phyloP scores from a whole-genome alignment of 768 basidiomycete species.

The Phlebiopsis flavidoalba region DNA sequence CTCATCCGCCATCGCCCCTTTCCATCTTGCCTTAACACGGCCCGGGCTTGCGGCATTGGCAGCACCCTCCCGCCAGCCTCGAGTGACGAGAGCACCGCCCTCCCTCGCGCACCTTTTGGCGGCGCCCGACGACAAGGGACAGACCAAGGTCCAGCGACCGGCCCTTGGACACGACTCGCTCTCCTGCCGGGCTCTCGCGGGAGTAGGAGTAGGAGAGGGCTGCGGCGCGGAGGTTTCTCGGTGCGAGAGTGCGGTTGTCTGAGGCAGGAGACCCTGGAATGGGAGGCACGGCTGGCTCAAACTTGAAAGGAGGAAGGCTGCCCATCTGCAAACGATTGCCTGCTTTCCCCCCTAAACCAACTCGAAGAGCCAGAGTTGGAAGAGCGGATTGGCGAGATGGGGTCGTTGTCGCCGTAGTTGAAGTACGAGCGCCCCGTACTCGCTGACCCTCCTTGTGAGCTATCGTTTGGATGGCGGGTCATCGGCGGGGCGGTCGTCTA shows the following conservation, averaged over 20 bases:
- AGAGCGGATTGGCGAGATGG: conserved; percentile 17
- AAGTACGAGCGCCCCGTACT: conserved; percentile 1
- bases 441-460: conserved; percentile 2
- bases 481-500: conserved; percentile 1
- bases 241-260: conserved; percentile 12
- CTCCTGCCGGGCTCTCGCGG: conserved; percentile 13
- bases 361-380: conserved; percentile 36
- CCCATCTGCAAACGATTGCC: conserved; percentile 32
- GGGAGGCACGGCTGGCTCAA: conserved; percentile 62
- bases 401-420: conserved; percentile 11
- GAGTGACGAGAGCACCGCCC: conserved; percentile 44
- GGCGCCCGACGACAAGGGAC: conserved; percentile 63
- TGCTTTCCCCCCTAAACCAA: conserved; percentile 51
- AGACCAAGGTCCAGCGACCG: conserved; percentile 69
- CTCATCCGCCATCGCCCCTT: conserved; percentile 18
- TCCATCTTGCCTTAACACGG: conserved; percentile 18
- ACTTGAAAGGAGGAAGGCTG: conserved; percentile 59
- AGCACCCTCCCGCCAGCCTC: conserved; percentile 5
- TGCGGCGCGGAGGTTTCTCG: background rate
- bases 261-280: conserved; percentile 24
- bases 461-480: conserved; percentile 5
- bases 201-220: conserved; percentile 2
- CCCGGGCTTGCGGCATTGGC: conserved; percentile 5
- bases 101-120: conserved; percentile 60
- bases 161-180: conserved; percentile 42